phyloP scores from a whole-genome alignment of 768 basidiomycete genomes.

The Amanita muscaria region DNA sequence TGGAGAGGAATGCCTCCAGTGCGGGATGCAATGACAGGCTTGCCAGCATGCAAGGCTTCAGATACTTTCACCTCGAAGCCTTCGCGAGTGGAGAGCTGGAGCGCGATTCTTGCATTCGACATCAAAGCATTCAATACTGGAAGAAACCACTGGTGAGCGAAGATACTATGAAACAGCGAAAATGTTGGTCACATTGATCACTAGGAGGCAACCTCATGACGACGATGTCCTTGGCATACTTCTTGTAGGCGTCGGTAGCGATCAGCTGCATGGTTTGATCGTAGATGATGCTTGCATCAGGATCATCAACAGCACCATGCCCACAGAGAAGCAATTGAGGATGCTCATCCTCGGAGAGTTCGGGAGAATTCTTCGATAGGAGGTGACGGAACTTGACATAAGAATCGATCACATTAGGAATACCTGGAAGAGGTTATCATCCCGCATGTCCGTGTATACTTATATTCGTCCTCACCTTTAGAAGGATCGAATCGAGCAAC shows the following conservation, averaged over 20 bases:
- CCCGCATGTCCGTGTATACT: too few relatives aligned
- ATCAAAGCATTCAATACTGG: constrained; percentile 81
- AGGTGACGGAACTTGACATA: constrained; percentile 76
- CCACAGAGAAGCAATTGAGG: constrained; percentile 82
- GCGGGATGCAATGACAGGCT: constrained; percentile 73
- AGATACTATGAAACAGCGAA: constrained; percentile 4
- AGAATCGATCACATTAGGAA: constrained; percentile 78
- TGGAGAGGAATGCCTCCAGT: constrained; percentile 96
- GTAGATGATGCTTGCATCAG: constrained; percentile 89
- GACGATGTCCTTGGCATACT: constrained; percentile 54
- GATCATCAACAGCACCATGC: constrained; percentile 91
- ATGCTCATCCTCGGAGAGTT: constrained; percentile 38
- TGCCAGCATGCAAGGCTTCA: constrained; percentile 86
- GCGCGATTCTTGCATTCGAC: constrained; percentile 81
- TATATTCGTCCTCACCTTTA: constrained; percentile 25
- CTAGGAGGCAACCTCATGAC: constrained; percentile 78
- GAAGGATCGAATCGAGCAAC: constrained; percentile 93
- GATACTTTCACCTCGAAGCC: constrained; percentile 98
- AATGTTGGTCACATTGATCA: constrained; percentile 40
- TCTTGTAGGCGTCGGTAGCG: constrained; percentile 38
- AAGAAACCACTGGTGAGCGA: too few relatives aligned
- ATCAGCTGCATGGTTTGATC: constrained; percentile 66
- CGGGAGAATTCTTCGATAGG: constrained; percentile 35
- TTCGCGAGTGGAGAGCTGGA: constrained; percentile 89
- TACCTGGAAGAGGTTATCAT: constrained; percentile 40